Conservation (phyloP, 164 flowering plant species). For the Chimonanthus praecox region DNA sequence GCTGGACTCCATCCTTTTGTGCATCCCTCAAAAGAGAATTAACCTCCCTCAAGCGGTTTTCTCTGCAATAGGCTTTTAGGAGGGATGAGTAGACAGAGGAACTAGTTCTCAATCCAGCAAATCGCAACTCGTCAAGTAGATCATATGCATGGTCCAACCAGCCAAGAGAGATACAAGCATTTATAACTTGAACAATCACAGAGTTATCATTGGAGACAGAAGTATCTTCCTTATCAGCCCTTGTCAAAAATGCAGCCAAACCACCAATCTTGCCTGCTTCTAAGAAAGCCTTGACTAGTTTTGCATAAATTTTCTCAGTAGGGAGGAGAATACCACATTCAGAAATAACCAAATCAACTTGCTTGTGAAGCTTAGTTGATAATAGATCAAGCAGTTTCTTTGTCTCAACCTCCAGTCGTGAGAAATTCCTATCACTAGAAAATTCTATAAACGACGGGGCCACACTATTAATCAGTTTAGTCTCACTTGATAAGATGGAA, state of each 20-base stretch:
- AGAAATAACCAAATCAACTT: constrained; percentile 59
- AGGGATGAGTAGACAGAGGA: constrained; percentile 71
- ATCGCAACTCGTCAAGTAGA: constrained; percentile 82
- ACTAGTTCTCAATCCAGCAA: constrained; percentile 59
- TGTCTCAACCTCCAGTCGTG: constrained; percentile 52
- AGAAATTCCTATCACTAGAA: constrained; percentile 40
- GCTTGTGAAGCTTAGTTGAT: constrained; percentile 44
- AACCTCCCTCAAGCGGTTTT: constrained; percentile 44
- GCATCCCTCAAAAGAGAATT: constrained; percentile 69
- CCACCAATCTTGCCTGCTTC: constrained; percentile 68
- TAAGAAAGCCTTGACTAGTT: constrained; percentile 71
- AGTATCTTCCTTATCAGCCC: constrained; percentile 67
- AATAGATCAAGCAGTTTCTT: constrained; percentile 38
- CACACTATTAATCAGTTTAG: constrained; percentile 9
- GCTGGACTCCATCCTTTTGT: constrained; percentile 76
- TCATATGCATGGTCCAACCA: constrained; percentile 92
- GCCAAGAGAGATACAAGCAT: constrained; percentile 75
- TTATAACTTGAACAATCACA: constrained; percentile 61
- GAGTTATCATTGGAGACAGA: constrained; percentile 63
- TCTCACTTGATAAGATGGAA: constrained; percentile 12
- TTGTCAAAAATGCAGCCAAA: constrained; percentile 65
- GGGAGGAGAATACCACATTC: constrained; percentile 78
- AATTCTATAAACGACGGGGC: constrained; percentile 50
- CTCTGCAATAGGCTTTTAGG: constrained; percentile 75
- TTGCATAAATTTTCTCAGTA: constrained; percentile 68